phyloP scores from a whole-genome alignment of 371 early-diverging fungal species.

The Mucor piriformis region DNA sequence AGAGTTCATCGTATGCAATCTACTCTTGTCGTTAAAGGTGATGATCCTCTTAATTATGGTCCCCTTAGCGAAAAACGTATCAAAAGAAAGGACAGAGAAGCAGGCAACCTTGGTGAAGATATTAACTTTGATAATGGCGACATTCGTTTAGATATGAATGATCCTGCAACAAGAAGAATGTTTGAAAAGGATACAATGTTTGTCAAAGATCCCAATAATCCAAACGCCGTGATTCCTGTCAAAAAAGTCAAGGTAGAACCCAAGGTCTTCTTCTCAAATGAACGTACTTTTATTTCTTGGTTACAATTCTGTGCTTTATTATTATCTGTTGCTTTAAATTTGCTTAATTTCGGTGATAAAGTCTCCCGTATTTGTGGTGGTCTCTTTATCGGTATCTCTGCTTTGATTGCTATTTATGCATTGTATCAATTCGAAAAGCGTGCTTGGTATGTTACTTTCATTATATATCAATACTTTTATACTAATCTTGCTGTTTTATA shows the following conservation, averaged over 20 bases:
- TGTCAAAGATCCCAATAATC: slow-evolving; percentile 26
- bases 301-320: slow-evolving; percentile 79
- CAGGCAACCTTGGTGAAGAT: slow-evolving; percentile 25
- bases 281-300: slow-evolving; percentile 97
- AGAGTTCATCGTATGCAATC: slow-evolving; percentile 33
- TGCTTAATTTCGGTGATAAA: slow-evolving; percentile 86
- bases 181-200: slow-evolving; percentile 12
- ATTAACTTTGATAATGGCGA: slow-evolving; percentile 26
- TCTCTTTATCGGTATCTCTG: slow-evolving; percentile 66
- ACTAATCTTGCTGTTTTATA: slow-evolving; percentile 26
- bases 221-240: slow-evolving; percentile 37
- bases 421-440: slow-evolving; percentile 92
- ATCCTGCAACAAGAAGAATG: background rate
- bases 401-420: slow-evolving; percentile 52
- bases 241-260: slow-evolving; percentile 95
- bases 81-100: slow-evolving; percentile 8
- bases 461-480: slow-evolving; percentile 7
- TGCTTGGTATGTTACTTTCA: slow-evolving; percentile 47
- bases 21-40: slow-evolving; percentile 21
- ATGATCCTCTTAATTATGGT: slow-evolving; percentile 31
- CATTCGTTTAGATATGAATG: slow-evolving; percentile 26
- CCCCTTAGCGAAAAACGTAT: slow-evolving; percentile 11
- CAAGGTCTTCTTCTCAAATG: slow-evolving; percentile 99
- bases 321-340: slow-evolving; percentile 76
- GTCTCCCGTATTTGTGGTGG: slow-evolving; percentile 75